Base-by-base conservation (phyloP, 345 rosid genomes). In the Linum usitatissimum region DNA sequence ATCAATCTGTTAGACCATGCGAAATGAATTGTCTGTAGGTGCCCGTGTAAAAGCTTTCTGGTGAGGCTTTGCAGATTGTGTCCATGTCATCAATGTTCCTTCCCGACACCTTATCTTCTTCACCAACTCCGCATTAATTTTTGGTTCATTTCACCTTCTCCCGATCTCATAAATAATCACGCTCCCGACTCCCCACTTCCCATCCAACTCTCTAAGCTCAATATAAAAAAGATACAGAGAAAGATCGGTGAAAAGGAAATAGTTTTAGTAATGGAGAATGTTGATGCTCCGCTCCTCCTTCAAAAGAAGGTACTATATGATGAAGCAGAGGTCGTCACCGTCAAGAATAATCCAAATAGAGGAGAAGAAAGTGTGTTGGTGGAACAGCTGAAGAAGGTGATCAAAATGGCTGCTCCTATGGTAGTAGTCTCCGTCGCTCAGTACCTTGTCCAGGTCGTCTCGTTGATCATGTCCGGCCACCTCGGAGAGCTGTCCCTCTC, bases 391-490 rank as follows among this genome's bases (percentile, higher is more conserved):
- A 70, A 70, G 70, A 73, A 58, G 60, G 21, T 48, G 48, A 66
- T 71, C 60, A 53, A 1, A 55, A 42, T 73, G 42, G 77, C 77
- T 0, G 75, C 60, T 9, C 80, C 77, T 3, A 64, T 70, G 77
- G 77, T 67, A 65, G 72, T 54, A 5, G 75, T 73, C 9, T 20
- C 70, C 1, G 38, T 70, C 7, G 66, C 61, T 1, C 65, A 60
- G 49, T 57, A 30, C 23, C 45, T 73, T 18, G 45, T 73, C 59
- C 70, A 40, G 42, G 66, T 69, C 2, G 67, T 64, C 17, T 73
- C 77, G 6, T 8, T 59, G n/a, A 70, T 73, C 70, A 67, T 76
- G 72, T 71, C 57, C 4, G 80, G 80, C 15, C 77, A 73, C 31
- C 74, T 72, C 1, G 76, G 76, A 30, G 45, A 68, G 53, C 61